These are phyloP conservation scores for Cyclaneusma minus DNA, from an alignment of 2,329 filamentous ascomycete species.

Conservation along the genomic window DNA sequence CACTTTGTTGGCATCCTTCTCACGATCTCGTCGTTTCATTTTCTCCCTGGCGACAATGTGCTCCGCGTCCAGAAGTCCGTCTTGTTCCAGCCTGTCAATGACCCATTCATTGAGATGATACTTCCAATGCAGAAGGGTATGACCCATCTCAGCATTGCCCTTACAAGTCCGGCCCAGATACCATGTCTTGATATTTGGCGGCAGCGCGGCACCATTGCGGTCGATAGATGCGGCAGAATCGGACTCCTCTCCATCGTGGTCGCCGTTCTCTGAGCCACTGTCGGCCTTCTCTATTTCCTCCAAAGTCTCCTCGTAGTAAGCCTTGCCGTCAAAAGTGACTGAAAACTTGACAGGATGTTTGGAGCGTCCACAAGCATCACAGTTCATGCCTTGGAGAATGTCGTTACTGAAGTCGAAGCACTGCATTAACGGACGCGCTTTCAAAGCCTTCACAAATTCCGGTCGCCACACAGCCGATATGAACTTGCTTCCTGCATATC, in stretches of 20 bases:
- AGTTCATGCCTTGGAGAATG: constrained; percentile 30
- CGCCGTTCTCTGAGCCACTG: constrained; percentile 21
- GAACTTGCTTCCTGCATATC: constrained; percentile 55
- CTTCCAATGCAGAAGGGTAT: constrained; percentile 63
- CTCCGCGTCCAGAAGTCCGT: constrained; percentile 39
- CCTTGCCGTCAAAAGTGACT: constrained; percentile 45
- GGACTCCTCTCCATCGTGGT: constrained; percentile 20
- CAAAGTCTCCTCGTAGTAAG: constrained; percentile 51
- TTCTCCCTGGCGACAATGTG: constrained; percentile 44
- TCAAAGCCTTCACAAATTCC: constrained; percentile 49
- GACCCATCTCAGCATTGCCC: constrained; percentile 51
- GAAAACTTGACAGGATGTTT: constrained; percentile 52
- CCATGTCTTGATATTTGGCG: constrained; percentile 28
- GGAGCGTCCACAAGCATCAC: constrained; percentile 56
- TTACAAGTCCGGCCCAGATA: constrained; percentile 42
- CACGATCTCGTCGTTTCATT: constrained; percentile 41
- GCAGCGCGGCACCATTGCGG: constrained; percentile 29
- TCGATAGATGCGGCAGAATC: constrained; percentile 21
- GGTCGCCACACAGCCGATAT: constrained; percentile 54
- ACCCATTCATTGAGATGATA: constrained; percentile 60
- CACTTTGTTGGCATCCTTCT: constrained; percentile 45
- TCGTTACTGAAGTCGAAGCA: constrained; percentile 25
- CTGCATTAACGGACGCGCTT: constrained; percentile 47
- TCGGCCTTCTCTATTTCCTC: constrained; percentile 41
- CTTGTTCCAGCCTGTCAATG: constrained; percentile 38